These are phyloP conservation scores for Geotrichum klebahnii DNA, from an alignment of 1,139 yeast species.

Conservation along the genomic window DNA sequence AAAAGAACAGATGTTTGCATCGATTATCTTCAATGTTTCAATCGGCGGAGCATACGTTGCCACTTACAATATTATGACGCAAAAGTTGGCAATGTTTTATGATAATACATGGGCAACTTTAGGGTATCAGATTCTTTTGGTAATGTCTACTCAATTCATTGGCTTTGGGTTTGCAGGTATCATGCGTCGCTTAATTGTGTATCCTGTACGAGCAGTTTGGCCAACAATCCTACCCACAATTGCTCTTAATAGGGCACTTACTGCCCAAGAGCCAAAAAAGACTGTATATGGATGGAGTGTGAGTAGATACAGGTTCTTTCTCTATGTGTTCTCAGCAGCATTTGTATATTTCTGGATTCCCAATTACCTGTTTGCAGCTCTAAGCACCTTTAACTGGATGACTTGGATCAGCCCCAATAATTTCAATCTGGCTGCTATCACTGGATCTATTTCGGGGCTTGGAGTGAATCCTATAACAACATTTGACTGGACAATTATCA, in stretches of 20 bases:
- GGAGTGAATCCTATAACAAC: constrained; percentile 53
- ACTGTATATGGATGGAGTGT: constrained; percentile 47
- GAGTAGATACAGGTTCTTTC: constrained; percentile 46
- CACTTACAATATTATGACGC: constrained; percentile 42
- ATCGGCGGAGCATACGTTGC: constrained; percentile 36
- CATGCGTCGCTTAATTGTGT: constrained; percentile 49
- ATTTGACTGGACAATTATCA: constrained; percentile 47
- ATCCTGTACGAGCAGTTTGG: constrained; percentile 51
- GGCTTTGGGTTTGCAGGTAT: constrained; percentile 57
- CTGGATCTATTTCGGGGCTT: constrained; percentile 52
- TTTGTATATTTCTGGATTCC: constrained; percentile 58
- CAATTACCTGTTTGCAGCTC: constrained; percentile 47
- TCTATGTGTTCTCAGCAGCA: constrained; percentile 39
- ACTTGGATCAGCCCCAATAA: constrained; percentile 59
- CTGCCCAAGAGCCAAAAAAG: constrained; percentile 20
- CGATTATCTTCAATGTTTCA: constrained; percentile 33
- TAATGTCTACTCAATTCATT: constrained; percentile 47
- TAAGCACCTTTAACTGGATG: constrained; percentile 56
- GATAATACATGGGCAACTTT: constrained; percentile 41
- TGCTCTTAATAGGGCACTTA: constrained; percentile 20
- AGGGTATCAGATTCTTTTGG: constrained; percentile 45
- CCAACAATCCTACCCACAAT: constrained; percentile 46
- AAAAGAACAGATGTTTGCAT: constrained; percentile 65
- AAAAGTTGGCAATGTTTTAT: constrained; percentile 39
- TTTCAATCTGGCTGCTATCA: constrained; percentile 48